phyloP scores from a whole-genome alignment of 768 basidiomycete species.

The Lentinula guzmanii region DNA sequence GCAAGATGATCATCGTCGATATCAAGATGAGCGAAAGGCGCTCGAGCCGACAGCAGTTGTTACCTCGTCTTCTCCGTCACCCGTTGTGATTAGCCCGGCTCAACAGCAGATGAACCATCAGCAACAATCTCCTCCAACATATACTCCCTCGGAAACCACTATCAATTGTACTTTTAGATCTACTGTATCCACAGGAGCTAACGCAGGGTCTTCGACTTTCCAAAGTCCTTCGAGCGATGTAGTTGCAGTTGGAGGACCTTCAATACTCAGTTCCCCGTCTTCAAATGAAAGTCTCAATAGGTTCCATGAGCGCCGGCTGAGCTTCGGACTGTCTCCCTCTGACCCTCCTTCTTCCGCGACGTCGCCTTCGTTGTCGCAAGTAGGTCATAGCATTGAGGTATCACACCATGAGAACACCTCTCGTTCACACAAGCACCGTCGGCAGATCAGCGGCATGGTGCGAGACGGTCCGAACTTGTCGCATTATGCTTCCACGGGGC shows the following conservation, averaged over 20 bases:
- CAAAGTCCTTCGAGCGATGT: neutral
- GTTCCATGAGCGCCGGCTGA: constrained; percentile 11
- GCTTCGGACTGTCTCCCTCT: constrained; percentile 20
- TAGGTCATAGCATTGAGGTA: neutral
- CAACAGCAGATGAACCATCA: neutral
- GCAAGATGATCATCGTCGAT: constrained; percentile 14
- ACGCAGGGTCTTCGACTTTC: neutral
- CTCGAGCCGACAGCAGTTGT: constrained; percentile 27
- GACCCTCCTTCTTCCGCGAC: constrained; percentile 19
- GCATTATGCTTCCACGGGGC: constrained; percentile 3
- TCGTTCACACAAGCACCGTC: constrained; percentile 9
- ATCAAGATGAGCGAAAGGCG: constrained; percentile 16
- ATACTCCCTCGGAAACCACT: neutral
- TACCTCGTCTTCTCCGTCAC: constrained; percentile 8
- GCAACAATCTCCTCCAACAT: neutral
- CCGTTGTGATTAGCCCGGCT: neutral
- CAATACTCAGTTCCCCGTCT: constrained; percentile 24
- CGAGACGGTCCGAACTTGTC: neutral
- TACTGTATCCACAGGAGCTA: neutral
- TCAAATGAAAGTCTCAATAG: constrained; percentile 25
- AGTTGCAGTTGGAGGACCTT: constrained; percentile 7
- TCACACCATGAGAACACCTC: neutral
- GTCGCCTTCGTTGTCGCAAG: constrained; percentile 11
- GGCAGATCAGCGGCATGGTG: neutral
- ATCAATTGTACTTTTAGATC: neutral